Percentiles rank a stretch among this genome's conserved stretches.
These are phyloP conservation scores for Castanea sativa DNA, from an alignment of 306 rosid species.

Conservation along the genomic window DNA sequence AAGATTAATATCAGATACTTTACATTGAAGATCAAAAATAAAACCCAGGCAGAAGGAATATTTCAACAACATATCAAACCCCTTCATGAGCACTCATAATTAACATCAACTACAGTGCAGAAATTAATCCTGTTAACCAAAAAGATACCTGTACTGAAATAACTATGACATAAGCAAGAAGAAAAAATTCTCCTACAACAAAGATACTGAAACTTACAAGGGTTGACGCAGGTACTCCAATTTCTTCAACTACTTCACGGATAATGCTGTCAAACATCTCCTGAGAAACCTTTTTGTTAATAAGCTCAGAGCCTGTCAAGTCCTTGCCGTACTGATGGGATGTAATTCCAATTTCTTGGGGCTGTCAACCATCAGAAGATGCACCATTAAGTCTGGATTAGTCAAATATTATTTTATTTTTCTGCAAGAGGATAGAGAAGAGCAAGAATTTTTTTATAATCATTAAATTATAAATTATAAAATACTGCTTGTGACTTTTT, in stretches of 20 bases:
- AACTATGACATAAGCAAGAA: background rate
- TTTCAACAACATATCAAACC: slow-evolving; percentile 1
- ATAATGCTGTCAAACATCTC: slow-evolving; percentile 93
- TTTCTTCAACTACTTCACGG: slow-evolving; percentile 95
- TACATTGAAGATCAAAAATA: background rate
- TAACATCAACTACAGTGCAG: background rate
- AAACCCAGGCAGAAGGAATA: background rate
- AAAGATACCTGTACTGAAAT: background rate
- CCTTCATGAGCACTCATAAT: background rate
- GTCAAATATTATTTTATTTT: background rate
- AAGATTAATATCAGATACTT: slow-evolving; percentile 27
- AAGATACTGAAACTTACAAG: slow-evolving; percentile 57
- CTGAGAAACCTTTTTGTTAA: slow-evolving; percentile 47
- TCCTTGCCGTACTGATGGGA: slow-evolving; percentile 47
- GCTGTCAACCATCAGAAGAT: slow-evolving; percentile 54
- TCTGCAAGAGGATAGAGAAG: slow-evolving; percentile 12
- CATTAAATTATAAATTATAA: slow-evolving; percentile 2
- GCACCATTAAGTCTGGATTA: slow-evolving; percentile 15
- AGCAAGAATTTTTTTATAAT: background rate
- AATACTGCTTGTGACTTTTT: background rate
- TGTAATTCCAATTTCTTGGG: slow-evolving; percentile 68
- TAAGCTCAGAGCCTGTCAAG: slow-evolving; percentile 33
- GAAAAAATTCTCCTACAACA: background rate
- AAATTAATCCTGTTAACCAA: background rate
- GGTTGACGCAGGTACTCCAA: slow-evolving; percentile 79